Base-by-base conservation (phyloP, 768 basidiomycete species). In the Boletus subcaerulescens region DNA sequence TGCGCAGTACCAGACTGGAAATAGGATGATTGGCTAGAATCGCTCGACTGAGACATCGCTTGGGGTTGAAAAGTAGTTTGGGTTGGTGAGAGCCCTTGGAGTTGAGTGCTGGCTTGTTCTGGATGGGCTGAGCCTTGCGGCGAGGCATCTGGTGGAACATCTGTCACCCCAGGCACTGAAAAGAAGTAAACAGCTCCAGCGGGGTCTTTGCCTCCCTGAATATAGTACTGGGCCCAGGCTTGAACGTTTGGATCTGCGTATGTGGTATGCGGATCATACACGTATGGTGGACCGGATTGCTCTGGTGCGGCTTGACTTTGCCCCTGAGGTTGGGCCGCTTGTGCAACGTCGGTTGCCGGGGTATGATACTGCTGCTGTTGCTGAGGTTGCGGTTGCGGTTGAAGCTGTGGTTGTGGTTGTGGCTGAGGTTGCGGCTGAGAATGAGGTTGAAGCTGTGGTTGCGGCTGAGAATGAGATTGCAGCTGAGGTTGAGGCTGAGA, bases 201-300 rank as follows among this genome's bases (percentile, higher is more conserved):
- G 0, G 76, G 68, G 55, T 92, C 91, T 44, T 71, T 81, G 4
- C 91, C 91, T 24, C 91, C 91, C 55, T 86, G 82, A 1, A 85
- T 84, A 65, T 93, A 93, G 69, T 93, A 93, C 60, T 84, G 80
- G 7, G 89, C 91, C 91, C 91, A 93, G 0, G 87, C 88, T 65
- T 92, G 90, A 20, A 86, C 89, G 58, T 91, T 91, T 51, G 84
- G 81, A 66, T 93, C 91, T 15, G 82, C 71, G 61, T 93, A 93
- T 20, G 82, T 83, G 46, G 76, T 73, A 29, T 75, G 77, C 5
- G 89, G 87, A 59, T 91, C 82, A 63, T 80, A 92, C 10, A 73
- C 68, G 52, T 74, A 82, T 14, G 81, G 81, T 10, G 80, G 80
- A 18, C 77, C 78, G 7, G 65, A 52, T 33, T 65, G 65, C 20